Evolutionary conservation across 1,284 basidiomycete genomes (phyloP).

Genomic region (Stygiomarasmius scandens): DNA sequence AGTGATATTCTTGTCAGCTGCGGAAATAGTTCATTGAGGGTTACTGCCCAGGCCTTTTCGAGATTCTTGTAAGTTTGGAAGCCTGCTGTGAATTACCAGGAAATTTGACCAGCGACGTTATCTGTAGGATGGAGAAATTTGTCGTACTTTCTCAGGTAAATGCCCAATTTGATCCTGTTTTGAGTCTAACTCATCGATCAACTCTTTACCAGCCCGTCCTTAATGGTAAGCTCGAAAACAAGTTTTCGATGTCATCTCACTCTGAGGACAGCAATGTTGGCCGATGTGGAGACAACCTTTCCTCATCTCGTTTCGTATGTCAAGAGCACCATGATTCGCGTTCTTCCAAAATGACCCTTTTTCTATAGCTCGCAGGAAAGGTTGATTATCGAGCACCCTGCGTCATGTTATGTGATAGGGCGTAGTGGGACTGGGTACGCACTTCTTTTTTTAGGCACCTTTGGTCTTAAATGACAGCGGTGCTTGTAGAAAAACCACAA

Average conservation of each 20-base stretch:
- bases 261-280: slow-evolving; percentile 30
- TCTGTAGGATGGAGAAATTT: slow-evolving; percentile 56
- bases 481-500: slow-evolving; percentile 66
- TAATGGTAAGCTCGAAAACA: slow-evolving; percentile 40
- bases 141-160: slow-evolving; percentile 60
- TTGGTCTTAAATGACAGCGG: not conserved
- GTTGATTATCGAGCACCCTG: slow-evolving; percentile 59
- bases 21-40: no score
- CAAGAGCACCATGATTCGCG: not conserved
- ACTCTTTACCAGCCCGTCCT: slow-evolving; percentile 47
- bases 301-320: slow-evolving; percentile 39
- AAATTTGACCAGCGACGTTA: not conserved
- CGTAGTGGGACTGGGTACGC: slow-evolving; percentile 72
- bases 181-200: slow-evolving; percentile 1
- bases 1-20: not conserved
- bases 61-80: slow-evolving; percentile 15
- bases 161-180: not conserved
- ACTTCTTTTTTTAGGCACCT: not conserved
- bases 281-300: slow-evolving; percentile 54
- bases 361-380: slow-evolving; percentile 55
- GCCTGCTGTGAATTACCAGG: not conserved
- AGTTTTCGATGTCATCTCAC: not conserved
- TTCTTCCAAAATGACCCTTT: not conserved
- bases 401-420: slow-evolving; percentile 70
- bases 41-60: slow-evolving; percentile 8